phyloP scores from a whole-genome alignment of 2,329 filamentous ascomycete genomes.

The Chrysoporthe cubensis region DNA sequence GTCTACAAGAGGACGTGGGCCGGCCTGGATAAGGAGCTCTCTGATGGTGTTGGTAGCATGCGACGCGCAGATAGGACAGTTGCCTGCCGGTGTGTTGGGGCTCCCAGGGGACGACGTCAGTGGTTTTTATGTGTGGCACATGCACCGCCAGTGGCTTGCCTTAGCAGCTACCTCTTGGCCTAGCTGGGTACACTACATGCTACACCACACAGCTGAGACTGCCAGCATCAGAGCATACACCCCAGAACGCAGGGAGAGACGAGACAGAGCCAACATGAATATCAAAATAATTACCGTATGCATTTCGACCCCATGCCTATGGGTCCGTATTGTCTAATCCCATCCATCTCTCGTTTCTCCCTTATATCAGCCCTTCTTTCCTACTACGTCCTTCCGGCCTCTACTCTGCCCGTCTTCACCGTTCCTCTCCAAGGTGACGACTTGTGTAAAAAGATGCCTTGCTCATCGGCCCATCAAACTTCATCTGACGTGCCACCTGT shows the following conservation, averaged over 20 bases:
- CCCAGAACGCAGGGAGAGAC: too few species aligned
- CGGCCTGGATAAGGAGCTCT: slow-evolving; percentile 5
- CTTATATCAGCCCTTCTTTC: slow-evolving; percentile 15
- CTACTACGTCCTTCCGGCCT: neutral
- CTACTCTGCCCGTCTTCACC: neutral
- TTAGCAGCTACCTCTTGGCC: neutral
- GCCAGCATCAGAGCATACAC: neutral
- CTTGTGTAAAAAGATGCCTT: neutral
- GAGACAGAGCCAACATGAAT: neutral
- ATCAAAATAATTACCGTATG: slow-evolving; percentile 13
- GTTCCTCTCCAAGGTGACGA: neutral
- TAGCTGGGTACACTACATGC: neutral
- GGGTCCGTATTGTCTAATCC: slow-evolving; percentile 24
- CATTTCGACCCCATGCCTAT: slow-evolving; percentile 15
- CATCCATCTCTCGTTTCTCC: slow-evolving; percentile 1
- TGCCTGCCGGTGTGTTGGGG: slow-evolving; percentile 9
- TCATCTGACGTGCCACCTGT: neutral
- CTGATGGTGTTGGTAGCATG: slow-evolving; percentile 1
- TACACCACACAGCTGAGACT: neutral
- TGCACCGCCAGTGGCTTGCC: neutral
- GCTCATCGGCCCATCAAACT: neutral
- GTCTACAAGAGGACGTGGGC: neutral
- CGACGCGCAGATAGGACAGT: neutral
- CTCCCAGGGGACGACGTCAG: slow-evolving; percentile 23
- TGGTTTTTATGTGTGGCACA: slow-evolving; percentile 14